A percentile compares a stretch with the other conserved stretches of the same genome.
Evolutionary conservation across 306 rosid genomes (phyloP).

Genomic region (Quercus bicolor): DNA sequence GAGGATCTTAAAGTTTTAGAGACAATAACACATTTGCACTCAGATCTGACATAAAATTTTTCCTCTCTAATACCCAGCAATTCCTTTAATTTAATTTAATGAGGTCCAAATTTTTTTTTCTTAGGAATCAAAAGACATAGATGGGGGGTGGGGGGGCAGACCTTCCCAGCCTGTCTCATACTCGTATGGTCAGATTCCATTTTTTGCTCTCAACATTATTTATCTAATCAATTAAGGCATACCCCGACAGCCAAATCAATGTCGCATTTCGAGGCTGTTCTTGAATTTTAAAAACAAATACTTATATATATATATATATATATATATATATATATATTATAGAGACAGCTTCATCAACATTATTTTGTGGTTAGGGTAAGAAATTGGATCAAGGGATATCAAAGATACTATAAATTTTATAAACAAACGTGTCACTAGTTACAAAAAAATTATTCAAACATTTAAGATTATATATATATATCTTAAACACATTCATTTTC

Average conservation of each 20-base stretch:
- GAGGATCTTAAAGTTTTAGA: background rate
- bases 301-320: too few relatives aligned
- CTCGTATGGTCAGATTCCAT: conserved; percentile 44
- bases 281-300: background rate
- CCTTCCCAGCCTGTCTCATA: conserved; percentile 58
- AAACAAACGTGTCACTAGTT: too few relatives aligned
- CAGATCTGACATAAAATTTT: conserved; percentile 12
- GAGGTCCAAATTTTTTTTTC: background rate
- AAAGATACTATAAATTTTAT: too few relatives aligned
- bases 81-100: background rate
- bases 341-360: too few relatives aligned
- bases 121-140: conserved; percentile 21
- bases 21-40: conserved; percentile 29
- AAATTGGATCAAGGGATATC: too few relatives aligned
- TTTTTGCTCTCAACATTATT: conserved; percentile 35
- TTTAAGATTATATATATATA: too few relatives aligned
- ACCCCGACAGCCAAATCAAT: conserved; percentile 62
- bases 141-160: conserved; percentile 28
- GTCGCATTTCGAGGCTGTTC: conserved; percentile 43
- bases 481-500: too few relatives aligned
- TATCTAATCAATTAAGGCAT: conserved; percentile 31
- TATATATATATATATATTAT: too few relatives aligned
- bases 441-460: too few relatives aligned
- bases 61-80: conserved; percentile 2
- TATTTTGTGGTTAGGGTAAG: too few relatives aligned